phyloP scores from a whole-genome alignment of 257 asterid genomes.

The Solanum arcanum region DNA sequence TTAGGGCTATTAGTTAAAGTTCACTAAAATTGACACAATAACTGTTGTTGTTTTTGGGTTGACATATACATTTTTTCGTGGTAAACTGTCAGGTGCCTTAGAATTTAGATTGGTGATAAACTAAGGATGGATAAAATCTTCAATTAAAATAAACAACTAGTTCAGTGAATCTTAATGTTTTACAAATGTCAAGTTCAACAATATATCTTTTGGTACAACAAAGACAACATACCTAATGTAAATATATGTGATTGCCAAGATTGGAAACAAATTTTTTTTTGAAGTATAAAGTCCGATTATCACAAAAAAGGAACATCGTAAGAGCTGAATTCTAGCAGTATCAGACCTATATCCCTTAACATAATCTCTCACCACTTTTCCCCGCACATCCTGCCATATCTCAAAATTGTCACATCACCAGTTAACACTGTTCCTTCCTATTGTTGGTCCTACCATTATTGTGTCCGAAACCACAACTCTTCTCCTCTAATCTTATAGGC shows the following conservation, averaged over 20 bases:
- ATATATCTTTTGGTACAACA: not conserved
- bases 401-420: not conserved
- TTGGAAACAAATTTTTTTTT: not conserved
- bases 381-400: not conserved
- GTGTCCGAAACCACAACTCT: too few species aligned
- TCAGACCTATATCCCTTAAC: not conserved
- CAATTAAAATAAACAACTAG: not conserved
- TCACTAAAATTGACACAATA: not conserved
- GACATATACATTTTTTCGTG: not conserved
- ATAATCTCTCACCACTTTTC: not conserved
- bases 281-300: not conserved
- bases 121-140: not conserved
- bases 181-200: not conserved
- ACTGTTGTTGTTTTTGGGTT: not conserved
- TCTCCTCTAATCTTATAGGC: too few species aligned
- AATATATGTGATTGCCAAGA: not conserved
- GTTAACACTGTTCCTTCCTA: not conserved
- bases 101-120: not conserved
- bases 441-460: not conserved
- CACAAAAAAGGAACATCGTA: not conserved
- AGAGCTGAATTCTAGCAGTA: not conserved
- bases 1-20: not conserved
- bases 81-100: not conserved
- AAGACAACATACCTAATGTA: not conserved
- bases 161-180: not conserved